Evolutionary conservation across 345 rosid species (phyloP), one percentile per base, ranked within the genome.

Genomic region (Linum tenue): DNA sequence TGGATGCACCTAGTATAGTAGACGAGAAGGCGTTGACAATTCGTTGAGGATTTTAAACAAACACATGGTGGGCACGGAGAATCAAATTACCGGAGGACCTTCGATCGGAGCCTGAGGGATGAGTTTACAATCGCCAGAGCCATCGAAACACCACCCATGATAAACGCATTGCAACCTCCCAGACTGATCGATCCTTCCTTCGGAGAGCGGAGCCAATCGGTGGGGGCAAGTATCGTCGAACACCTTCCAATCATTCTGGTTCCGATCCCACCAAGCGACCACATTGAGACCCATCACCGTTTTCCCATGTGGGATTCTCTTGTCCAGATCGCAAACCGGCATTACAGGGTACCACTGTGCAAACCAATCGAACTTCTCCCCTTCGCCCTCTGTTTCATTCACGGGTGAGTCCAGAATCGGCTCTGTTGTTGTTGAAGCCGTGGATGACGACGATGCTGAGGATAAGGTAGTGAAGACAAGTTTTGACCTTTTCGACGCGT

Each of bases 201-300:
- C 16, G 17, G 64, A 62, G 48, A 62, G 22, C 17, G 64, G 64
- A 62, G 64, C 64, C 50, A 62, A 38, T 43, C 64, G 39, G 16
- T 62, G 64, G 40, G 64, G 64, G 41, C 64, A 62, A 39, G 43
- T 22, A 62, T 62, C 64, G 7, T 39, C 64, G 41, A 62, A 62
- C 51, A 62, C 64, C 64, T 41, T 62, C 64, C 64, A 62, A 2
- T 6, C 31, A 12, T n/a, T 22, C 50, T 62, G 50, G 42, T 62
- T 62, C 50, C 51, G n/a, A 41, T 62, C 64, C 64, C 64, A 62
- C 64, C 64, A 62, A 51, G 40, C 64, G 7, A 62, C 64, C 48
- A 62, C 7, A 41, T 62, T 50, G 4, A 62, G 48, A 5, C 64
- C 64, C 64, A 62, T 2, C 64, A 62, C 64, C n/a, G 31, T 61